Evolutionary conservation across 2,329 filamentous ascomycete species (phyloP).

Genomic region (Hypoxylon sp.): DNA sequence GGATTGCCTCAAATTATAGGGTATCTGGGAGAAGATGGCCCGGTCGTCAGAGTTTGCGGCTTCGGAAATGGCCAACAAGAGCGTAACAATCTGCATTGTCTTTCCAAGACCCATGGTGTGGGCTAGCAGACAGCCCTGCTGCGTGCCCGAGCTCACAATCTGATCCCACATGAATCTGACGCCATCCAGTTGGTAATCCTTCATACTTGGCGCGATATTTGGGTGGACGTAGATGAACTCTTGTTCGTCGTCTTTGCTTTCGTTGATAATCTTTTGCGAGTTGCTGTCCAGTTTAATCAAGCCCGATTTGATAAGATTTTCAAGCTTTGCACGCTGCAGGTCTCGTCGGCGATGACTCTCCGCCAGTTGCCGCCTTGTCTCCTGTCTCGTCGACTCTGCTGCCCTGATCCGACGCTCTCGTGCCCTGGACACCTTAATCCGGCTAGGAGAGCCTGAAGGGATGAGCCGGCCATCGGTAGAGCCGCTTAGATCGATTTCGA

Average conservation of each 20-base stretch:
- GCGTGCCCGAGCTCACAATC: conserved; percentile 66
- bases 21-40: conserved; percentile 70
- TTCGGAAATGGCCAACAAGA: conserved; percentile 78
- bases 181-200: conserved; percentile 81
- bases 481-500: conserved; percentile 19
- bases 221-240: conserved; percentile 70
- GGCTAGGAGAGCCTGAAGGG: conserved; percentile 38
- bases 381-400: conserved; percentile 62
- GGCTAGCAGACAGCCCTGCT: conserved; percentile 81
- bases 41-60: conserved; percentile 67
- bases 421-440: conserved; percentile 56
- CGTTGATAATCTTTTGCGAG: conserved; percentile 69
- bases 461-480: conserved; percentile 40
- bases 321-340: conserved; percentile 51
- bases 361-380: conserved; percentile 61
- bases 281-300: conserved; percentile 50
- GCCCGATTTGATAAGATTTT: conserved; percentile 54
- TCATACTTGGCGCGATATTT: conserved; percentile 71
- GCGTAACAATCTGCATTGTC: conserved; percentile 87
- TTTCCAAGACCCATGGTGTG: conserved; percentile 95
- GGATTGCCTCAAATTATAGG: conserved; percentile 66
- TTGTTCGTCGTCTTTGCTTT: conserved; percentile 66
- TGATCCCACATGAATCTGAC: conserved; percentile 91
- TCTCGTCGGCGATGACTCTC: conserved; percentile 59
- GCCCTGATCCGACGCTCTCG: conserved; percentile 41